Percentiles rank a stretch among this genome's conserved stretches.
phyloP scores from a whole-genome alignment of 805 yeast species.

The Spathaspora hagerdaliae region DNA sequence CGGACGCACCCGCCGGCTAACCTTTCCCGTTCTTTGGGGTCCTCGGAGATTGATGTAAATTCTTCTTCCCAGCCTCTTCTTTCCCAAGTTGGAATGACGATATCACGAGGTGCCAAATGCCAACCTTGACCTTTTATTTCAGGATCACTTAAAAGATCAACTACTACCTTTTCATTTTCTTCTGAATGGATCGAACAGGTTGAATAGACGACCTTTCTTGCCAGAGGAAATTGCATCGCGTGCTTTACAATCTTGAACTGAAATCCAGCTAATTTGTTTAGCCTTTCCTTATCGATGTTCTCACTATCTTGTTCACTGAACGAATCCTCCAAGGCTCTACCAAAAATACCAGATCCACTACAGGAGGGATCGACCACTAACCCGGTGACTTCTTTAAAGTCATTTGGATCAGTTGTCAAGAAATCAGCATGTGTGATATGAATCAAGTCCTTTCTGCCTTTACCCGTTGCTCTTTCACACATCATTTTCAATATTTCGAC shows the following conservation, averaged over 20 bases:
- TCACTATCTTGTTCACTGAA: slow-evolving; percentile 35
- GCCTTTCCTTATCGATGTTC: slow-evolving; percentile 52
- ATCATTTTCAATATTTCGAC: slow-evolving; percentile 67
- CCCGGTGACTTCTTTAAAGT: slow-evolving; percentile 67
- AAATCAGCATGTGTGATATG: slow-evolving; percentile 63
- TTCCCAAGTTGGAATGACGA: slow-evolving; percentile 82
- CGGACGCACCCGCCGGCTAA: slow-evolving; percentile 86
- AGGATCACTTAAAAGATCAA: slow-evolving; percentile 65
- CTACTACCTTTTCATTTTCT: slow-evolving; percentile 91
- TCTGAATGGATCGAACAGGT: slow-evolving; percentile 94
- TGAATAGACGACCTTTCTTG: slow-evolving; percentile 78
- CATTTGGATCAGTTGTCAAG: slow-evolving; percentile 53
- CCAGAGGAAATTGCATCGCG: slow-evolving; percentile 78
- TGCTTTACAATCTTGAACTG: slow-evolving; percentile 87
- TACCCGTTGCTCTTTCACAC: slow-evolving; percentile 64
- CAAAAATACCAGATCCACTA: slow-evolving; percentile 96
- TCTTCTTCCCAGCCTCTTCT: slow-evolving; percentile 77
- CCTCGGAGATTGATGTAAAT: slow-evolving; percentile 47
- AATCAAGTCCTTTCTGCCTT: slow-evolving; percentile 25
- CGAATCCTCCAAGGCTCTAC: slow-evolving; percentile 64
- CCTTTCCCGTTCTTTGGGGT: slow-evolving; percentile 31
- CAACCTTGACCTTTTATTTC: slow-evolving; percentile 69
- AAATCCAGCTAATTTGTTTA: slow-evolving; percentile 75
- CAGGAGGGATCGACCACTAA: slow-evolving; percentile 94
- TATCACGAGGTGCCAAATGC: slow-evolving; percentile 55